A percentile compares a stretch with the other conserved stretches of the same genome.
phyloP scores from a whole-genome alignment of 805 yeast species.

The Yamadazyma paraphyllophila region DNA sequence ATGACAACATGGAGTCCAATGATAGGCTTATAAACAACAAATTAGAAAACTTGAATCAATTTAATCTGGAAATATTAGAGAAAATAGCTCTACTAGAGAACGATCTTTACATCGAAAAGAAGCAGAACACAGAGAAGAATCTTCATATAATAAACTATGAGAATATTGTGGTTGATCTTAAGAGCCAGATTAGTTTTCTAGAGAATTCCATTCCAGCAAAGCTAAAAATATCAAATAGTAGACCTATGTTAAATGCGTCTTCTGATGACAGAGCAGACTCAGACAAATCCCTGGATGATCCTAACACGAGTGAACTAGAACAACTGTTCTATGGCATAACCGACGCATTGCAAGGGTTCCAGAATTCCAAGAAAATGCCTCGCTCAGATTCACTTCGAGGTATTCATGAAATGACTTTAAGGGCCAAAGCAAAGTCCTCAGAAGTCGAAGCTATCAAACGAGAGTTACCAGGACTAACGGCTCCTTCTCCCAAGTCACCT shows the following conservation, averaged over 20 bases:
- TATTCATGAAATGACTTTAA: constrained; percentile 29
- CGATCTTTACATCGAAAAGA: constrained; percentile 33
- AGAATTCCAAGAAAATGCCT: constrained; percentile 8
- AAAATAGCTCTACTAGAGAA: constrained; percentile 42
- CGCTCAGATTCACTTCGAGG: constrained; percentile 31
- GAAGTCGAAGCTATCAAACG: constrained; percentile 12
- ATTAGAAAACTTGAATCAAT: constrained; percentile 32
- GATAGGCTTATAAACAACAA: constrained; percentile 36
- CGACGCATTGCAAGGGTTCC: constrained; percentile 30
- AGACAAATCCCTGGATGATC: background rate
- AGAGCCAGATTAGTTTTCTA: constrained; percentile 1
- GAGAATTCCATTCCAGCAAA: background rate
- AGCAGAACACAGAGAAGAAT: constrained; percentile 22
- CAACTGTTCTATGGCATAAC: constrained; percentile 24
- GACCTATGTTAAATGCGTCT: too few species aligned
- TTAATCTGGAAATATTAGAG: constrained; percentile 43
- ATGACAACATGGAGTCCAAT: constrained; percentile 39
- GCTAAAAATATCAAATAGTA: background rate
- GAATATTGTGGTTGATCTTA: constrained; percentile 25
- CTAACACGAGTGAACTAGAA: constrained; percentile 13
- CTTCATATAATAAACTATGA: constrained; percentile 30
- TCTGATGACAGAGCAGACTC: background rate
- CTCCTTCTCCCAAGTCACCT: constrained; percentile 18
- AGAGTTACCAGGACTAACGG: constrained; percentile 8
- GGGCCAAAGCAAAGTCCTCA: constrained; percentile 11